phyloP scores from a whole-genome alignment of 1,284 basidiomycete genomes.

The Malassezia sp. region DNA sequence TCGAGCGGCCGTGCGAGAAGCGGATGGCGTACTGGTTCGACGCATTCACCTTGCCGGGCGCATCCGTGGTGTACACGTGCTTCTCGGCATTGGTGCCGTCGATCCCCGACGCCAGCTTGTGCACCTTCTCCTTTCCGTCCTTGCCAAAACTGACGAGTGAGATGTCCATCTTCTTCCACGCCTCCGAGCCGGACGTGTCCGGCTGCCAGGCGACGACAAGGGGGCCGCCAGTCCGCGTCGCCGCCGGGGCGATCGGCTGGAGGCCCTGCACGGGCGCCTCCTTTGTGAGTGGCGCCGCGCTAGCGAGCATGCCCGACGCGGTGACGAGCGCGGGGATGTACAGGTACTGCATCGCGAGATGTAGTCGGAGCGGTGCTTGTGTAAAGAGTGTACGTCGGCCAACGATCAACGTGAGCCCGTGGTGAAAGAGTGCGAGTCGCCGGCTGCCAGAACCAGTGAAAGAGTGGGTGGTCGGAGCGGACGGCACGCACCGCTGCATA shows the following conservation, averaged over 20 bases:
- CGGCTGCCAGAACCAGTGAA: constrained; percentile 18
- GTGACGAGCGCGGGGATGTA: constrained; percentile 13
- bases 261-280: not conserved
- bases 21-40: constrained; percentile 5
- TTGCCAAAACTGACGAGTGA: constrained; percentile 8
- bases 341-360: constrained; percentile 14
- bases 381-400: constrained; percentile 2
- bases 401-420: constrained; percentile 14
- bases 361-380: not conserved
- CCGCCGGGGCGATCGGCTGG: constrained; percentile 9
- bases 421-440: not conserved
- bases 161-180: constrained; percentile 17
- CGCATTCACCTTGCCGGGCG: not conserved
- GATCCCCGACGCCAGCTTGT: constrained; percentile 8
- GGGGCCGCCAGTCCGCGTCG: constrained; percentile 7
- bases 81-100: constrained; percentile 12
- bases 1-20: constrained; percentile 10
- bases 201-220: constrained; percentile 13
- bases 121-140: constrained; percentile 4
- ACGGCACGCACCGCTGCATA: not conserved
- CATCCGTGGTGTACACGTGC: not conserved
- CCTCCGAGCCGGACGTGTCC: constrained; percentile 6
- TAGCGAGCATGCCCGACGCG: constrained; percentile 14
- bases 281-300: constrained; percentile 10
- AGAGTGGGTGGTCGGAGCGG: not conserved